Percentiles rank a stretch among this genome's conserved stretches.
Conservation (phyloP, 352 stramenopile species). For the Phytopythium oedochilum region DNA sequence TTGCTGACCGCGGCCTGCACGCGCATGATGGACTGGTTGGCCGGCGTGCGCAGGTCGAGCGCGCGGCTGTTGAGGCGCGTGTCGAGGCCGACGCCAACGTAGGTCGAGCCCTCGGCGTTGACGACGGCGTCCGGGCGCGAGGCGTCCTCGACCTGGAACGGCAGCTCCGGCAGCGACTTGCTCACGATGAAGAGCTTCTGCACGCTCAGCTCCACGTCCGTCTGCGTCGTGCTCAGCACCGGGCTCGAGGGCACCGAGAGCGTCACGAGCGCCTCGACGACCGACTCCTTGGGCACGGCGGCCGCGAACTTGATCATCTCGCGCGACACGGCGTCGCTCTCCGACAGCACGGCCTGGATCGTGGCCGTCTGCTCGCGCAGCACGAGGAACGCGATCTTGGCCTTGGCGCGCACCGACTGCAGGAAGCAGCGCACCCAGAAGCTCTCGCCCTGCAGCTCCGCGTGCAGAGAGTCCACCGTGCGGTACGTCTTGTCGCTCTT, state of each 20-base stretch:
- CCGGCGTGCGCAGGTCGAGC: conserved; percentile 97
- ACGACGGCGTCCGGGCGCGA: conserved; percentile 82
- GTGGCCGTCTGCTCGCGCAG: conserved; percentile 95
- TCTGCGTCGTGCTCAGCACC: conserved; percentile 93
- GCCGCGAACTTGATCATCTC: conserved; percentile 98
- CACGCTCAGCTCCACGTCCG: conserved; percentile 94
- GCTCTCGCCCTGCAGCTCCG: conserved; percentile 77
- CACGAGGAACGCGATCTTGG: conserved; percentile 96
- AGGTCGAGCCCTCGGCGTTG: conserved; percentile 79
- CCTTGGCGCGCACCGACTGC: conserved; percentile 92
- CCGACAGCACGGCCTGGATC: conserved; percentile 91
- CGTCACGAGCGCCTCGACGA: conserved; percentile 95
- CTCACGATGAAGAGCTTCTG: conserved; percentile 94
- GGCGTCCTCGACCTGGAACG: conserved; percentile 95
- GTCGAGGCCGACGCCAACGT: conserved; percentile 87
- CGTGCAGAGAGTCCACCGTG: conserved; percentile 29
- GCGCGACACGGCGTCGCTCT: conserved; percentile 87
- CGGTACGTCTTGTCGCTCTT: conserved; percentile 74
- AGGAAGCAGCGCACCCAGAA: conserved; percentile 95
- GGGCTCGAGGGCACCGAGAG: conserved; percentile 83
- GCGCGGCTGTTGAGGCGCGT: conserved; percentile 94
- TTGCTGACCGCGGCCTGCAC: conserved; percentile 96
- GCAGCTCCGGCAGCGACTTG: conserved; percentile 89
- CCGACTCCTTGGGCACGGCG: conserved; percentile 92
- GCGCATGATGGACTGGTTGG: conserved; percentile 98